Conservation (phyloP, 2,329 filamentous ascomycete genomes). For the Acrocalymma vagum region DNA sequence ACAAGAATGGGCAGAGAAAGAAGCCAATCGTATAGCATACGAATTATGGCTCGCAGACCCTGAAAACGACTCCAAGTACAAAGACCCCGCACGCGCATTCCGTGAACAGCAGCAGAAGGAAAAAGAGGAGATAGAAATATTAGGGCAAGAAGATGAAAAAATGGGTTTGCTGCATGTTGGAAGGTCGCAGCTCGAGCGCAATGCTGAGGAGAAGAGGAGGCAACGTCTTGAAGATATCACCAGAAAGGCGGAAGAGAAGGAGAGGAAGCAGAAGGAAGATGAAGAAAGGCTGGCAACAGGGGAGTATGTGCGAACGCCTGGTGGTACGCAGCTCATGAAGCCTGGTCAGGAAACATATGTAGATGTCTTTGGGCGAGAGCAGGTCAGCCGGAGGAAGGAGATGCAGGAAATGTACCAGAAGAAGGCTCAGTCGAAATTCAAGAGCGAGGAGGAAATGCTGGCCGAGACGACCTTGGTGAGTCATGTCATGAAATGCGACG, state of each 20-base stretch:
- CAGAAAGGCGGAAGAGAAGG: conserved; percentile 41
- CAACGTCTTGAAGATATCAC: conserved; percentile 37
- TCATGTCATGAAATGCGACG: neutral
- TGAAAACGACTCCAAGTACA: conserved; percentile 48
- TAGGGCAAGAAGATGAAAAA: conserved; percentile 31
- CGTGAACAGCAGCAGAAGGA: conserved; percentile 44
- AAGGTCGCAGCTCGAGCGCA: conserved; percentile 43
- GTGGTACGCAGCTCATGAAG: conserved; percentile 45
- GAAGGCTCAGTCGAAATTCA: conserved; percentile 30
- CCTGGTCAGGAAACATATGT: conserved; percentile 43
- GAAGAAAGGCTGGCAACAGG: conserved; percentile 42
- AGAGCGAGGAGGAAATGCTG: conserved; percentile 35
- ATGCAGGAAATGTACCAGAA: conserved; percentile 36
- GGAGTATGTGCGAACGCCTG: conserved; percentile 42
- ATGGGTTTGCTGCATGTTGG: conserved; percentile 45
- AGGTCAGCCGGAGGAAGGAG: conserved; percentile 39
- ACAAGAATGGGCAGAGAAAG: conserved; percentile 48
- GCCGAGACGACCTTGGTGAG: conserved; percentile 42
- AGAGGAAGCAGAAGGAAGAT: conserved; percentile 36
- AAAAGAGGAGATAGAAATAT: conserved; percentile 28
- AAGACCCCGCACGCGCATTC: conserved; percentile 44
- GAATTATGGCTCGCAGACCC: conserved; percentile 48
- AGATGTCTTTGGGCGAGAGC: conserved; percentile 41
- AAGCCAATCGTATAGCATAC: conserved; percentile 48
- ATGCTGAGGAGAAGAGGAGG: conserved; percentile 42